Evolutionary conservation across 768 basidiomycete species (phyloP), one percentile per base, ranked within the genome.

Genomic region (Kwoniella sp.): DNA sequence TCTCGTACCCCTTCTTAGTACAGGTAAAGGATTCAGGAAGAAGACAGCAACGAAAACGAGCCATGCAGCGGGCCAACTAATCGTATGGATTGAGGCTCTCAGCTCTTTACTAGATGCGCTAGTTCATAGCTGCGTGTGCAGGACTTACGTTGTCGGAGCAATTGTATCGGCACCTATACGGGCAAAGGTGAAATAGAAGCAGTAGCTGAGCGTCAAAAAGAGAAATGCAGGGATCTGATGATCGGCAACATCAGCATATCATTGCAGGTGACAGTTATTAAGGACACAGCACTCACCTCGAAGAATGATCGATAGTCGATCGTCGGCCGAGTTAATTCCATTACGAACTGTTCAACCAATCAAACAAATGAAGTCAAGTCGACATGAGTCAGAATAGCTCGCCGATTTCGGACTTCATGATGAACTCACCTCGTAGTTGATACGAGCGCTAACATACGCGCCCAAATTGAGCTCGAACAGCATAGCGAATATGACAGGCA

Each of bases 361-460:
- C 52, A 36, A 17, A 40, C 29, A n/a, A 33, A 36, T 33, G n/a
- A 21, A 90, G 36, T n/a, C n/a, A n/a, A n/a, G n/a, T n/a, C n/a
- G n/a, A n/a, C n/a, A n/a, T n/a, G n/a, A n/a, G n/a, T n/a, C n/a
- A n/a, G n/a, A n/a, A n/a, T n/a, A n/a, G n/a, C n/a, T n/a, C n/a
- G n/a, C n/a, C n/a, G n/a, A n/a, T n/a, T n/a, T n/a, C n/a, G n/a
- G n/a, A n/a, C n/a, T n/a, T n/a, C n/a, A n/a, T 44, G 40, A 44
- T 44, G 8, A 12, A 58, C 70, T 90, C 77, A 97, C 95, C n/a
- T 88, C 85, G 71, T 93, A 95, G 76, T 97, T 98, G 70, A 99
- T 92, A 50, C 89, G 84, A 5, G 87, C 82, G 4, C 81, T 79
- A 0, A 86, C 83, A 89, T 90, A 99, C 0, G 88, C 88, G 22